Conservation (phyloP, 164 flowering plant genomes). For the Dillenia turbinata region DNA sequence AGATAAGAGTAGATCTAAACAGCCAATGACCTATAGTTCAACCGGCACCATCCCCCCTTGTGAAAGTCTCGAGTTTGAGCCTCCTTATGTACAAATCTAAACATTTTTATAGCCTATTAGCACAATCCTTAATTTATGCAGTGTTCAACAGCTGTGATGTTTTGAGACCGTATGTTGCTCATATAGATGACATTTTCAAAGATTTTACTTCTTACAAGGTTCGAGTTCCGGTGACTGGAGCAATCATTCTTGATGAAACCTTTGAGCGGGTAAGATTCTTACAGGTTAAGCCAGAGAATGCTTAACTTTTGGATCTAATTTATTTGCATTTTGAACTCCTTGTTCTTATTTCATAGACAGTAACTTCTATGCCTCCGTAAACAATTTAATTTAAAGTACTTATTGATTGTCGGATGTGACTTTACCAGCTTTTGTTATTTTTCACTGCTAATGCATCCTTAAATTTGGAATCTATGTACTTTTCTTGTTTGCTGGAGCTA, state of each 20-base stretch:
- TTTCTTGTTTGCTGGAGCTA: too few relatives aligned
- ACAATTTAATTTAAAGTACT: too few relatives aligned
- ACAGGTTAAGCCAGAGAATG: too few relatives aligned
- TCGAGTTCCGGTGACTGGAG: slow-evolving; percentile 95
- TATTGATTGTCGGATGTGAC: too few relatives aligned
- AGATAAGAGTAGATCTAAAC: background rate
- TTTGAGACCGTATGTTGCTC: slow-evolving; percentile 84
- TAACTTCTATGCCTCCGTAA: too few relatives aligned
- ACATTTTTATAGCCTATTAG: background rate
- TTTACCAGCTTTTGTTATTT: too few relatives aligned
- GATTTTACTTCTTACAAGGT: slow-evolving; percentile 96
- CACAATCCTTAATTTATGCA: slow-evolving; percentile 47
- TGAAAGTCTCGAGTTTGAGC: too few relatives aligned
- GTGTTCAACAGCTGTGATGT: slow-evolving; percentile 92
- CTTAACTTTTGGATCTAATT: background rate
- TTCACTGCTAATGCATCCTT: too few relatives aligned
- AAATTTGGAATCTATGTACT: too few relatives aligned
- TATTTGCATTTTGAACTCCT: background rate
- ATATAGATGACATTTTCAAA: slow-evolving; percentile 92
- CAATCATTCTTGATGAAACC: slow-evolving; percentile 89
- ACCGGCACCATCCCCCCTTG: too few relatives aligned
- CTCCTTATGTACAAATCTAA: too few relatives aligned
- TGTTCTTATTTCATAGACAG: background rate
- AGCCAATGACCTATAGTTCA: too few relatives aligned
- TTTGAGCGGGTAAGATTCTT: slow-evolving; percentile 69